Percentiles rank a stretch among this genome's conserved stretches.
phyloP scores from a whole-genome alignment of 129 eudicot genomes.

The Helianthus tuberosus region DNA sequence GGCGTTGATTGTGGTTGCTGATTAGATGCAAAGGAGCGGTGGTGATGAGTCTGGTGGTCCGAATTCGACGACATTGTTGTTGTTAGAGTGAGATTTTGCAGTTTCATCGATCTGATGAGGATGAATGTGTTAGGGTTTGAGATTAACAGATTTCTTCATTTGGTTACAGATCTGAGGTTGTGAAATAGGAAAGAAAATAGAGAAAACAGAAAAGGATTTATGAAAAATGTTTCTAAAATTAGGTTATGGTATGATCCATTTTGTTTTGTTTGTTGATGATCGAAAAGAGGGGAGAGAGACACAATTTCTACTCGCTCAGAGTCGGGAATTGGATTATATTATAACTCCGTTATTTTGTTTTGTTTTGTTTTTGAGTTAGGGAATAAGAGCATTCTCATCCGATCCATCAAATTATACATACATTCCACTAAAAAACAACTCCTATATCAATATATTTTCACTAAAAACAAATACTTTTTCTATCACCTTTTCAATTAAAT shows the following conservation, averaged over 20 bases:
- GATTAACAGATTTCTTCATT: background rate
- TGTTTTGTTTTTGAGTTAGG: no score
- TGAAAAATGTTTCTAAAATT: constrained; percentile 14
- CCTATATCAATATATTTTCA: no score
- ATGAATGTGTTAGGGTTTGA: constrained; percentile 26
- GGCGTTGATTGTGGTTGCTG: constrained; percentile 34
- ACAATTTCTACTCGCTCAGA: constrained; percentile 8
- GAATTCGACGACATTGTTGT: constrained; percentile 38
- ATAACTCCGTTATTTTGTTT: background rate
- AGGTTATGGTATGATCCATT: constrained; percentile 24
- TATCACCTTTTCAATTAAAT: no score
- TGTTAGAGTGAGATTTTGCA: constrained; percentile 25
- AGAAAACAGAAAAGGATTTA: background rate
- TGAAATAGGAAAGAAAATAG: background rate
- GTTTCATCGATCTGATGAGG: constrained; percentile 25
- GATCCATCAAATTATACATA: no score
- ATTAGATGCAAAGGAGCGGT: constrained; percentile 16
- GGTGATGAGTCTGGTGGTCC: constrained; percentile 21
- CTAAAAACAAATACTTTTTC: no score
- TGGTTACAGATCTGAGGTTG: constrained; percentile 32
- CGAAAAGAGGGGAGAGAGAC: constrained; percentile 20
- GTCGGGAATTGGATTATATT: background rate
- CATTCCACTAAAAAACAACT: no score
- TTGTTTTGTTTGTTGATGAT: constrained; percentile 4
- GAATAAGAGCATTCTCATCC: no score